Percentiles rank a stretch among this genome's conserved stretches.
These are phyloP conservation scores for Xanthoconium stramineum DNA, from an alignment of 768 basidiomycete species.

Conservation along the genomic window DNA sequence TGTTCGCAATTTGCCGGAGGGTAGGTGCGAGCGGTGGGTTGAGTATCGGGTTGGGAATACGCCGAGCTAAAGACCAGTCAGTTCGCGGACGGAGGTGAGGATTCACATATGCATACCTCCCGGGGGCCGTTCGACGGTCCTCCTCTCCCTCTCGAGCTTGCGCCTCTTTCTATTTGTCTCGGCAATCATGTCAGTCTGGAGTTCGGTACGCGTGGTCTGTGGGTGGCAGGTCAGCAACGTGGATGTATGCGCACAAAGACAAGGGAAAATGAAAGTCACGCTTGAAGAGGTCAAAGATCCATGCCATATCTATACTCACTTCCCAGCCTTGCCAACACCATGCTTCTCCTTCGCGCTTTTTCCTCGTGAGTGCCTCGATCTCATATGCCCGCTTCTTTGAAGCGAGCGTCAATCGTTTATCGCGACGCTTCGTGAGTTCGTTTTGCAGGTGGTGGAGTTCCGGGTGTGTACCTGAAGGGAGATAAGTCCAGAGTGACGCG, in stretches of 20 bases:
- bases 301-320: constrained; percentile 40
- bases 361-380: constrained; percentile 55
- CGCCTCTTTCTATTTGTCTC: constrained; percentile 86
- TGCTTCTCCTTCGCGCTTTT: constrained; percentile 66
- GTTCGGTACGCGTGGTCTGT: constrained; percentile 70
- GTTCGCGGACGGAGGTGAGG: background rate
- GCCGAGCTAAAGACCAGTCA: constrained; percentile 40
- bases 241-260: background rate
- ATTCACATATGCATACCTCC: constrained; percentile 49
- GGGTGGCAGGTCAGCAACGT: constrained; percentile 3
- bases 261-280: constrained; percentile 2
- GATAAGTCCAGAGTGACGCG: background rate
- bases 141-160: constrained; percentile 79
- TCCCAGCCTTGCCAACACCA: constrained; percentile 92
- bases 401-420: constrained; percentile 80
- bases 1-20: constrained; percentile 64
- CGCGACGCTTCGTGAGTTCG: constrained; percentile 73
- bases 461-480: constrained; percentile 68
- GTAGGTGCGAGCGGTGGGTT: constrained; percentile 56
- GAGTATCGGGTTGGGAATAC: constrained; percentile 54
- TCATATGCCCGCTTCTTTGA: constrained; percentile 70
- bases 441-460: constrained; percentile 80
- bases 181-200: constrained; percentile 86
- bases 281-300: background rate
- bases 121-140: constrained; percentile 71